Percentiles rank a stretch among this genome's conserved stretches.
Conservation (phyloP, 192 early-diverging fungal species). For the Coemansia sp. region DNA sequence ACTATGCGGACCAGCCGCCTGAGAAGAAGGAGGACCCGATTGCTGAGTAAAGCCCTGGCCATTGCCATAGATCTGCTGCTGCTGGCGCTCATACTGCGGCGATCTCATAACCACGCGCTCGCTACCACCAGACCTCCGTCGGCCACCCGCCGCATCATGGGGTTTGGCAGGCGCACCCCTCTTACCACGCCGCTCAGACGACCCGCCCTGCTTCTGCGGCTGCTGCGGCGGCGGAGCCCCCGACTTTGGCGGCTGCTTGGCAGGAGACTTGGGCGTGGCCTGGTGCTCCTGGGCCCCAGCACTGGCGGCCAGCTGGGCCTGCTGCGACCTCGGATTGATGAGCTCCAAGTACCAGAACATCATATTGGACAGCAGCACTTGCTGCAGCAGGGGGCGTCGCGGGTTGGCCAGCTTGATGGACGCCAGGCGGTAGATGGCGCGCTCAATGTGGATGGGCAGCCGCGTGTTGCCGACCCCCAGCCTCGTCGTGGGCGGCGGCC, state of each 20-base stretch:
- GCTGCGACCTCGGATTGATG: constrained; percentile 56
- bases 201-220: constrained; percentile 5
- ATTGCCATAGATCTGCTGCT: constrained; percentile 53
- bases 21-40: constrained; percentile 7
- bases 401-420: constrained; percentile 76
- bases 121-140: constrained; percentile 33
- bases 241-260: not conserved
- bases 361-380: constrained; percentile 76
- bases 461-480: constrained; percentile 35
- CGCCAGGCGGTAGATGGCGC: constrained; percentile 71
- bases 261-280: not conserved
- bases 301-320: constrained; percentile 22
- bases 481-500: constrained; percentile 50
- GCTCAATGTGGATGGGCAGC: constrained; percentile 72
- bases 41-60: constrained; percentile 1
- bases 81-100: constrained; percentile 55
- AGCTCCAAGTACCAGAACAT: constrained; percentile 81
- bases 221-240: constrained; percentile 6
- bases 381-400: constrained; percentile 67
- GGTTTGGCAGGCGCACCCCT: constrained; percentile 11
- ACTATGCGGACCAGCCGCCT: constrained; percentile 20
- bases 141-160: constrained; percentile 21
- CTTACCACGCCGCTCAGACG: constrained; percentile 16
- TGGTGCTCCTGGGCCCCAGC: constrained; percentile 2
- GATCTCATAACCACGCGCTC: constrained; percentile 48